Evolutionary conservation across 2,329 filamentous ascomycete species (phyloP), one percentile per base, ranked within the genome.

Genomic region (Zymoseptoria crescenta): DNA sequence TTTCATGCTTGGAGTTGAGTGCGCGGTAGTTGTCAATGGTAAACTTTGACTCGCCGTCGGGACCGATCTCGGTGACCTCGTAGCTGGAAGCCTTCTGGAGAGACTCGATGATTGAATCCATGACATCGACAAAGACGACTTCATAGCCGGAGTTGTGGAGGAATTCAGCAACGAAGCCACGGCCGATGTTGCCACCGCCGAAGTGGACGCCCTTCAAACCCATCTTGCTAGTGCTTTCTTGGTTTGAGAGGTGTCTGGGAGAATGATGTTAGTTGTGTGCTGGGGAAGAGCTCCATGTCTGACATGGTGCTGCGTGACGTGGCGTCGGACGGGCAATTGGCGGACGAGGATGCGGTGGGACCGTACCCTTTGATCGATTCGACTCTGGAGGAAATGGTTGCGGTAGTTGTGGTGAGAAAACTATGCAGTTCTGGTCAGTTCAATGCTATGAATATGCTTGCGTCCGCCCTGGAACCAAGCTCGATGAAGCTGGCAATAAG

Each of bases 101-200:
- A 56, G 82, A 77, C 69, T 93, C 81, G 74, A 97, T 94, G 63
- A 96, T 80, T 62, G 77, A 78, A 73, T 93, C 91, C 77, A 91
- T 87, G 66, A 99, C 92, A 80, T 99, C 94, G 68, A 95, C 87
- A 72, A 99, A 97, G 79, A 97, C 82, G 70, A 99, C 93, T 73
- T 96, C 90, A 74, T 92, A 99, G 73, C 90, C 92, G 10, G 92
- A 94, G 76, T 95, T 88, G 81, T 96, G 90, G 49, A 97, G 84
- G 79, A 96, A 94, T 77, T 91, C 91, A 70, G 88, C 90, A 57
- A 94, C 89, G 68, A 94, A 94, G 75, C 90, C 77, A 73, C 78
- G 77, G 67, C 78, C 79, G 64, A 81, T 81, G 75, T 80, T 80
- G 65, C 79, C 79, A 63, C 79, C 79, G 64, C 79, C 79, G 65